phyloP scores from a whole-genome alignment of 306 rosid species.

The Astragalus glycyphyllos region DNA sequence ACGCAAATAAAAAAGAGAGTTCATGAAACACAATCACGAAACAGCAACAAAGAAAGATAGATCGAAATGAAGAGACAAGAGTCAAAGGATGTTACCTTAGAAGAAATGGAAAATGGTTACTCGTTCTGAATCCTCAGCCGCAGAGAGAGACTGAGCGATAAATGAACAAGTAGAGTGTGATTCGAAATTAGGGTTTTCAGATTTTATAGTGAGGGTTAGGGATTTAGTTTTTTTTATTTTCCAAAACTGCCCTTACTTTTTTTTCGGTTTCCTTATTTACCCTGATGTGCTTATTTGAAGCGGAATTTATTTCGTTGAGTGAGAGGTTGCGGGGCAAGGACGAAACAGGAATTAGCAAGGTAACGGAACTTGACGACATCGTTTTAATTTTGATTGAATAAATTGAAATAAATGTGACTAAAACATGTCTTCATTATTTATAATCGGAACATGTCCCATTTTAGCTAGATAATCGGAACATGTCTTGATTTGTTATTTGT shows the following conservation, averaged over 20 bases:
- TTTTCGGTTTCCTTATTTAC: background rate
- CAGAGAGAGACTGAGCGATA: background rate
- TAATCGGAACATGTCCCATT: too few relatives aligned
- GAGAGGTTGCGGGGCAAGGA: too few relatives aligned
- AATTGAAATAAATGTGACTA: too few relatives aligned
- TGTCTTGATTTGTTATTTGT: too few relatives aligned
- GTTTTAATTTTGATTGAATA: too few relatives aligned
- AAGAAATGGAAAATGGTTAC: conserved; percentile 11
- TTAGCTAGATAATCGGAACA: too few relatives aligned
- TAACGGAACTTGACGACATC: too few relatives aligned
- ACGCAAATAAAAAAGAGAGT: too few relatives aligned
- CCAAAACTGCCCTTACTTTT: background rate
- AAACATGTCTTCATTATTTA: too few relatives aligned
- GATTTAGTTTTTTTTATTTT: background rate
- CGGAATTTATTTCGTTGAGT: too few relatives aligned
- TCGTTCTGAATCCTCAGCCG: conserved; percentile 43
- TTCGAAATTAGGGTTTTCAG: background rate
- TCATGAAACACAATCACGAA: background rate
- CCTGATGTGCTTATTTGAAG: background rate
- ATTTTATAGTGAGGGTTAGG: background rate
- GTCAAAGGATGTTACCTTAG: conserved; percentile 1
- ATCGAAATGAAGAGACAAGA: background rate
- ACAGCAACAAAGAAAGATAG: background rate
- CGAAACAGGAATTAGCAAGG: too few relatives aligned
- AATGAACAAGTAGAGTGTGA: background rate